phyloP scores from a whole-genome alignment of 257 asterid genomes.

The Solanum peruvianum region DNA sequence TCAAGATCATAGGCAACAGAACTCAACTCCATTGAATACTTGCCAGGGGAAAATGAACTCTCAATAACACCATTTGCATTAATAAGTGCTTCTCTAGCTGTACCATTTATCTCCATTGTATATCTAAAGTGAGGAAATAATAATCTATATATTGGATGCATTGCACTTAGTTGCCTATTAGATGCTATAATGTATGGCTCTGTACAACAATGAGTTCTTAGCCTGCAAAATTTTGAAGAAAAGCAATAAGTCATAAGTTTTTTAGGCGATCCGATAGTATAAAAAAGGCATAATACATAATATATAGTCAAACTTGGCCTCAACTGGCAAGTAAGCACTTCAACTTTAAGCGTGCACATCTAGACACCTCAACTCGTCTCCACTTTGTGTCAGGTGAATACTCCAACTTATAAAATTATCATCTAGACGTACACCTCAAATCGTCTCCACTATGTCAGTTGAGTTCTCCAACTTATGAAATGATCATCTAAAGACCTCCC shows the following conservation, averaged over 20 bases:
- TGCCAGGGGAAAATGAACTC: conserved; percentile 33
- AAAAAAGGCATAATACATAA: no score
- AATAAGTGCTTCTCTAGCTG: conserved; percentile 55
- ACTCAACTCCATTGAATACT: conserved; percentile 46
- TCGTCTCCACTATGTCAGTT: not conserved
- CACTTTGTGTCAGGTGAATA: rapidly evolving
- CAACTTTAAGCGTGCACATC: not conserved
- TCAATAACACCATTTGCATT: conserved; percentile 58
- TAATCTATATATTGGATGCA: conserved; percentile 69
- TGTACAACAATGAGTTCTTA: conserved; percentile 54
- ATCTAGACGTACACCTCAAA: not conserved
- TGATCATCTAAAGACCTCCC: rapidly evolving
- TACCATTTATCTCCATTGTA: conserved; percentile 85
- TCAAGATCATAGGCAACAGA: conserved; percentile 42
- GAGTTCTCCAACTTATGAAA: not conserved
- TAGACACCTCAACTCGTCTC: not conserved
- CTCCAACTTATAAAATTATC: not conserved
- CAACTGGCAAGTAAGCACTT: not conserved
- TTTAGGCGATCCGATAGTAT: not conserved
- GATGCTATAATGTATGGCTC: conserved; percentile 83
- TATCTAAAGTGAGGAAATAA: conserved; percentile 66
- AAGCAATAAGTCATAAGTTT: not conserved
- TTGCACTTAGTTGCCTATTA: conserved; percentile 56
- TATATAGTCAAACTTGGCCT: not conserved
- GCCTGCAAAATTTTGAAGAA: conserved; percentile 25